Evolutionary conservation across 2,329 filamentous ascomycete genomes (phyloP).

Genomic region (Penicillium vulpinum): DNA sequence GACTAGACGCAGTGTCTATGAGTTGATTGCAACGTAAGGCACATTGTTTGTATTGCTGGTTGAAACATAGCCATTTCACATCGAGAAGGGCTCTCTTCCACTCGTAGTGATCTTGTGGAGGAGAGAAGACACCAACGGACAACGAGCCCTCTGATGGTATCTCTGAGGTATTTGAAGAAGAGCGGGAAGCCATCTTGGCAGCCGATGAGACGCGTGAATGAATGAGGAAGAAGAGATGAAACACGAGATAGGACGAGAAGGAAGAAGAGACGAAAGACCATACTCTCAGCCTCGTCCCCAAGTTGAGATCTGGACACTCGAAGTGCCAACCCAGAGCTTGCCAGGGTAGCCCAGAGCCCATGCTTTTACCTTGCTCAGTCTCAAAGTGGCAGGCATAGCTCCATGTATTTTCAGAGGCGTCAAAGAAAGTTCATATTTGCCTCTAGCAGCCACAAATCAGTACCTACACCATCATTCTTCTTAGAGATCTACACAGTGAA

Average conservation of each 20-base stretch:
- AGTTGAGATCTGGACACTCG: neutral
- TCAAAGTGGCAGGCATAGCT: neutral
- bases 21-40: conserved; percentile 34
- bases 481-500: neutral
- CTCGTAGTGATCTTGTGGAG: conserved; percentile 25
- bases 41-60: conserved; percentile 45
- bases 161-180: neutral
- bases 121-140: conserved; percentile 16
- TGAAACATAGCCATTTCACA: conserved; percentile 39
- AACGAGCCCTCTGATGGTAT: conserved; percentile 12
- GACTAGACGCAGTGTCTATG: conserved; percentile 25
- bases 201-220: neutral
- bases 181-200: neutral
- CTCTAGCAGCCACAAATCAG: neutral
- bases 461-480: neutral
- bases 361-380: neutral
- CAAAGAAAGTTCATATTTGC: neutral
- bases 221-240: neutral
- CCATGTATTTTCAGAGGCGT: neutral
- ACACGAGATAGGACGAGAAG: neutral
- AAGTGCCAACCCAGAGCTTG: neutral
- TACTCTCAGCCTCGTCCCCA: neutral
- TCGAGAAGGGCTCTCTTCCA: conserved; percentile 37
- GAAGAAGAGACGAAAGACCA: neutral
- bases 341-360: neutral